A percentile compares a stretch with the other conserved stretches of the same genome.
phyloP scores from a whole-genome alignment of 164 flowering plant species.

The Berberis vulgaris region DNA sequence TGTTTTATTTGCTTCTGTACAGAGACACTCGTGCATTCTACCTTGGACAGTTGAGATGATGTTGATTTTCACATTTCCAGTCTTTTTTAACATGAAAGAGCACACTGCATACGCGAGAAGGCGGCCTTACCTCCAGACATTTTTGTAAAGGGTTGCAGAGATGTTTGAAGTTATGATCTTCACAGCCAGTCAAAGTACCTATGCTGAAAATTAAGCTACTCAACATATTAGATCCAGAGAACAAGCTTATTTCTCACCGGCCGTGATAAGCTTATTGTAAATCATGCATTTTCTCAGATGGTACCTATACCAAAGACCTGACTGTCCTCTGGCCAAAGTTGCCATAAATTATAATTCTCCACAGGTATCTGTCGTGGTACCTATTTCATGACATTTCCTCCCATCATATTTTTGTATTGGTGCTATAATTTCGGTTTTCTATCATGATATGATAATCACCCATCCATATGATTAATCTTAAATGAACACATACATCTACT shows the following conservation, averaged over 20 bases:
- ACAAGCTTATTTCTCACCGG: slow-evolving; percentile 64
- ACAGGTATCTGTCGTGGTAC: slow-evolving; percentile 48
- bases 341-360: slow-evolving; percentile 91
- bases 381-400: neutral
- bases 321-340: slow-evolving; percentile 94
- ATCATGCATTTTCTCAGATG: slow-evolving; percentile 83
- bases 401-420: too few relatives aligned
- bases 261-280: slow-evolving; percentile 54
- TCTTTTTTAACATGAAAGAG: slow-evolving; percentile 79
- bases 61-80: slow-evolving; percentile 85
- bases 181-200: slow-evolving; percentile 95
- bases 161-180: slow-evolving; percentile 87
- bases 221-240: slow-evolving; percentile 73
- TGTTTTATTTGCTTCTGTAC: slow-evolving; percentile 9
- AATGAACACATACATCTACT: too few relatives aligned
- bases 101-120: slow-evolving; percentile 74
- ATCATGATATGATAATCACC: too few relatives aligned
- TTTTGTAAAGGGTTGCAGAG: slow-evolving; percentile 77
- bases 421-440: too few relatives aligned
- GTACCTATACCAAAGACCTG: slow-evolving; percentile 80
- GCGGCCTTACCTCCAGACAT: slow-evolving; percentile 70
- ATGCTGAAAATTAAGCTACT: slow-evolving; percentile 70
- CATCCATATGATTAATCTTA: too few relatives aligned
- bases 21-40: slow-evolving; percentile 97
- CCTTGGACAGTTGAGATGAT: slow-evolving; percentile 62